phyloP scores from a whole-genome alignment of 495 filamentous ascomycete species.

The Xylaria venustula region DNA sequence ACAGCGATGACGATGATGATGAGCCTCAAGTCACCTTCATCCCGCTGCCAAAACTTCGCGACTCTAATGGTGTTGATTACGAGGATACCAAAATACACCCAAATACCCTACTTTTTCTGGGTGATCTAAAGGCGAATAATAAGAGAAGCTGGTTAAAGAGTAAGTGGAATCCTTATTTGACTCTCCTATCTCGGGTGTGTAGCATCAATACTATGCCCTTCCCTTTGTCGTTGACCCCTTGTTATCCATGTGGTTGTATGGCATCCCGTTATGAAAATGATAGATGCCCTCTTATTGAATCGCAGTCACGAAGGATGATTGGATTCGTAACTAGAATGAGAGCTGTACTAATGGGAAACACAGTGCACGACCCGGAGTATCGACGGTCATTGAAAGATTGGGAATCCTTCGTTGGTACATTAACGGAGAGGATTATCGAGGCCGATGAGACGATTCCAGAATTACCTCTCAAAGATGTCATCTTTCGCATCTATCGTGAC shows the following conservation, averaged over 20 bases:
- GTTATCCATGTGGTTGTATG: too few relatives aligned
- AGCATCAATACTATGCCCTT: too few relatives aligned
- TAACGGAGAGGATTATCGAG: conserved; percentile 68
- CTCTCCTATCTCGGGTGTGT: too few relatives aligned
- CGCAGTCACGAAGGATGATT: background rate
- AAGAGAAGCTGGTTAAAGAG: conserved; percentile 79
- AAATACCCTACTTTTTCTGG: conserved; percentile 77
- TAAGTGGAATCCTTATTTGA: conserved; percentile 38
- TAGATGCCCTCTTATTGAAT: background rate
- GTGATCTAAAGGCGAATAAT: conserved; percentile 75
- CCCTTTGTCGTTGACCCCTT: too few relatives aligned
- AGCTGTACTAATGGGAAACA: conserved; percentile 28
- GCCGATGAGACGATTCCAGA: conserved; percentile 79
- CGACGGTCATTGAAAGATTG: conserved; percentile 75
- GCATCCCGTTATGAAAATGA: background rate
- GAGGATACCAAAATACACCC: conserved; percentile 68
- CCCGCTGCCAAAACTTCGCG: conserved; percentile 66
- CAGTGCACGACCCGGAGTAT: conserved; percentile 71
- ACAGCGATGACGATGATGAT: conserved; percentile 36
- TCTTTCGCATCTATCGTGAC: conserved; percentile 85
- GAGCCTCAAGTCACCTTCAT: conserved; percentile 53
- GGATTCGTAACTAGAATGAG: background rate
- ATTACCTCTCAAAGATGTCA: conserved; percentile 76
- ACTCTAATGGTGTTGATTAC: conserved; percentile 65
- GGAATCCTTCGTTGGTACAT: conserved; percentile 66